Base-by-base conservation (phyloP, 345 rosid genomes). In the Lepidium aucheri region DNA sequence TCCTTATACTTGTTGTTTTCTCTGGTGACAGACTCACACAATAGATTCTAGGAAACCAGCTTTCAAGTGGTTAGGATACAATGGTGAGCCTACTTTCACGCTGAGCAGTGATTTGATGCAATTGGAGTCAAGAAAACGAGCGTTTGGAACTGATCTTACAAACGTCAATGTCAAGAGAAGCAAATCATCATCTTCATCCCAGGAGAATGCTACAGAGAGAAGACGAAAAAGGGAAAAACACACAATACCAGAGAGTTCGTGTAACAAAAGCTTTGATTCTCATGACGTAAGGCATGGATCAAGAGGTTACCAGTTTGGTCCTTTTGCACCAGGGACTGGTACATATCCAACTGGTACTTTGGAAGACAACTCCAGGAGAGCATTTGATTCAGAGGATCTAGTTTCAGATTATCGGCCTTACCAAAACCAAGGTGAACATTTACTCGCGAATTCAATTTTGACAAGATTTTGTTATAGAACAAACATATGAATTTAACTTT, bases 61-160 rank as follows among this genome's bases (percentile, higher is more conserved):
- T 36, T 92, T 84, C 76, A 87, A 87, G 73, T 92, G 98, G 98
- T 53, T 92, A 71, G 96, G 95, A 49, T 73, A 79, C 60, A 76
- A 60, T 45, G 85, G 81, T 44, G 84, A 79, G 53, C 68, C 76
- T 40, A 77, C 74, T 45, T 74, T 52, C 51, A 76, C 68, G 41
- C 70, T 78, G 39, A 73, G 67, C 42, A 70, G 50, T 52, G 72
- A 77, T 55, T 43, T 74, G 53, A 45, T 53, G 63, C 72, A 62
- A 32, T 26, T 63, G 0, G 86, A 82, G 52, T 58, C 92, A 18
- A 82, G 67, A 56, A 91, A 84, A 70, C 86, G 98, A 76, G 38
- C 20, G 35, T 91, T 91, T 49, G 98, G 96, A 46, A 76, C 88
- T 73, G 98, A 91, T 65, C 32, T 91, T 26, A 87, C 92, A 5